Evolutionary conservation across 129 eudicot genomes (phyloP).

Genomic region (Helianthus annuus): HanXRQr2.0-SUNRISE NC_035439.2:142935093-142935592

Average conservation of each 20-base stretch:
- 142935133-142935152: background rate
- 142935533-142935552: background rate
- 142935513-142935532: background rate
- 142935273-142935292: no score
- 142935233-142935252: no score
- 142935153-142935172: background rate
- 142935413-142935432: conserved; percentile 22
- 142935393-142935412: background rate
- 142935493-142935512: no score
- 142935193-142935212: no score
- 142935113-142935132: background rate
- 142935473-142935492: no score
- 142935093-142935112: background rate
- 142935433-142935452: conserved; percentile 10
- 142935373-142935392: background rate
- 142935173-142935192: background rate
- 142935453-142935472: conserved; percentile 26
- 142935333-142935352: no score
- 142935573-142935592: conserved; percentile 21
- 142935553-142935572: conserved; percentile 13
- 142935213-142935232: no score
- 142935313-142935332: no score
- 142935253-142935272: no score
- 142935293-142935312: no score
- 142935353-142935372: background rate